Conservation (phyloP, 768 basidiomycete genomes). For the Hydnomerulius pinastri region DNA sequence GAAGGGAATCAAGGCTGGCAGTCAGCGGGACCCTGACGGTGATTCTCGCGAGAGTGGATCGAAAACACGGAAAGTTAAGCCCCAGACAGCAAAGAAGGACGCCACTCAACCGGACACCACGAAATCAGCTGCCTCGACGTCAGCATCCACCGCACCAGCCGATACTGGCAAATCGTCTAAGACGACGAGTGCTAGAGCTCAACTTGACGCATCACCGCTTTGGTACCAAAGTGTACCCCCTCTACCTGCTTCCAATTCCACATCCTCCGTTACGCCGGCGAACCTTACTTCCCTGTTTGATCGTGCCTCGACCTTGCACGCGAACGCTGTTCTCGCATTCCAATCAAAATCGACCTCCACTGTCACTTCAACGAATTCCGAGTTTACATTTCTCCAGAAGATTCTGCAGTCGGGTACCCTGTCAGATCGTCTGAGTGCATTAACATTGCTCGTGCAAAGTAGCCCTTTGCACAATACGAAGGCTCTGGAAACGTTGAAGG, state of each 20-base stretch:
- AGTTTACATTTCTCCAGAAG: conserved; percentile 78
- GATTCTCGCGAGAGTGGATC: no score
- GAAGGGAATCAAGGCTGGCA: conserved; percentile 43
- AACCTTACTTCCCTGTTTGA: conserved; percentile 46
- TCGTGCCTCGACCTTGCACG: conserved; percentile 51
- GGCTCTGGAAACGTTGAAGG: conserved; percentile 73
- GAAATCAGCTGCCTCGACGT: no score
- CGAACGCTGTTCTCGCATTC: conserved; percentile 45
- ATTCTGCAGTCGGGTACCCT: conserved; percentile 88
- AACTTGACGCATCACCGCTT: conserved; percentile 40
- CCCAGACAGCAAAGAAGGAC: no score
- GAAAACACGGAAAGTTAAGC: no score
- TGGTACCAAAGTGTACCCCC: conserved; percentile 57
- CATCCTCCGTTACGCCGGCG: conserved; percentile 40
- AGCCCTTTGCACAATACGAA: conserved; percentile 85
- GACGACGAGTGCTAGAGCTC: not conserved
- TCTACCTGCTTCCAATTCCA: conserved; percentile 34
- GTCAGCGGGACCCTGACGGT: conserved; percentile 32
- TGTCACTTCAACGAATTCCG: conserved; percentile 54
- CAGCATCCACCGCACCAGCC: no score
- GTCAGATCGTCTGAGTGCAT: conserved; percentile 87
- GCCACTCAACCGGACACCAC: no score
- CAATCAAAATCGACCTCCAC: conserved; percentile 52
- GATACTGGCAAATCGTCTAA: not conserved
- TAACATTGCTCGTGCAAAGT: conserved; percentile 86